Percentiles rank a stretch among this genome's conserved stretches.
Evolutionary conservation across 345 rosid species (phyloP).

Genomic region (Odontarrhena argentea): DNA sequence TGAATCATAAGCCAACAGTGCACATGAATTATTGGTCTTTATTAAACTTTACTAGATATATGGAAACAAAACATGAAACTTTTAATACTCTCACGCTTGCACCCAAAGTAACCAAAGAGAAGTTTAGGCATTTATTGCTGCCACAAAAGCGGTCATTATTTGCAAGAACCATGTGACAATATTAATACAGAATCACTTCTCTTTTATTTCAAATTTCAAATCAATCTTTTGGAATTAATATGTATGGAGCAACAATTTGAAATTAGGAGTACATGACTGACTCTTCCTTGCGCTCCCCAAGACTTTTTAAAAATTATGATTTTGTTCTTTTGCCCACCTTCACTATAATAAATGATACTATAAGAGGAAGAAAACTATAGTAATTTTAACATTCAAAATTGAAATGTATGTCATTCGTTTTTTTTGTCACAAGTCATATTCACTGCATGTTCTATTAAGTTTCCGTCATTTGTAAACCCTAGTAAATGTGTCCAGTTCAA

Average conservation of each 20-base stretch:
- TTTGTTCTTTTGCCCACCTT: not conserved
- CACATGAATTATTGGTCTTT: conserved; percentile 27
- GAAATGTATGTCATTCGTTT: conserved; percentile 14
- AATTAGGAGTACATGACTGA: not conserved
- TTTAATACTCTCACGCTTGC: conserved; percentile 32
- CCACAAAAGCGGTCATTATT: conserved; percentile 34
- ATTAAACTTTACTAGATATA: conserved; percentile 4
- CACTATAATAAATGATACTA: not conserved
- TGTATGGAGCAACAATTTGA: not conserved
- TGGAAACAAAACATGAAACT: not conserved
- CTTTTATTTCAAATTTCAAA: conserved; percentile 29
- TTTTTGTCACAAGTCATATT: conserved; percentile 29
- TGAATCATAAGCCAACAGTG: conserved; percentile 19
- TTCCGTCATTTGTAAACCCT: conserved; percentile 19
- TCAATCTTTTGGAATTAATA: not conserved
- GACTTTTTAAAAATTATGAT: not conserved
- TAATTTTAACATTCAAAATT: conserved; percentile 25
- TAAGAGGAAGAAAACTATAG: not conserved
- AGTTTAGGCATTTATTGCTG: conserved; percentile 30
- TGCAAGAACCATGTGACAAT: conserved; percentile 43
- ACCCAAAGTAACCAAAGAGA: conserved; percentile 18
- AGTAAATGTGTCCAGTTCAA: conserved; percentile 24
- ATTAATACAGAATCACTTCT: conserved; percentile 28
- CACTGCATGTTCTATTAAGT: conserved; percentile 23
- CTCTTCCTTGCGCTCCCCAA: not conserved